These are phyloP conservation scores for Pythium oligandrum DNA, from an alignment of 352 stramenopile species.

Conservation along the genomic window DNA sequence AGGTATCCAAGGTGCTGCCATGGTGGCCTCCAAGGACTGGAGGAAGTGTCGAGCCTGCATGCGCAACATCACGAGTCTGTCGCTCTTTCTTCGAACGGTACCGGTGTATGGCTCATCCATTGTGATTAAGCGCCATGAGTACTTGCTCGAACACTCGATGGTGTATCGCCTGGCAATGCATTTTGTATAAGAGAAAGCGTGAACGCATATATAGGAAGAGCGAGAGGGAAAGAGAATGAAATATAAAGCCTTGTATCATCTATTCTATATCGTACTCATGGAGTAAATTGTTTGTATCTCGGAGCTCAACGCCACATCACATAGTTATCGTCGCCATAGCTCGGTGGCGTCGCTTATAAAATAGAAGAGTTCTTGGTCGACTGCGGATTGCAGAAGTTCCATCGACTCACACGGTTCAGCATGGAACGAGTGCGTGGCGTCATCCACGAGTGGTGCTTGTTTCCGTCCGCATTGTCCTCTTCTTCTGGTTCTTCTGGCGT, in stretches of 20 bases:
- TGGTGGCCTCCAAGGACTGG: constrained; percentile 61
- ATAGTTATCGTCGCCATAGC: no score
- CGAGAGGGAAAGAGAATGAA: no score
- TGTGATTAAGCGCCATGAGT: constrained; percentile 77
- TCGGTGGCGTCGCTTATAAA: constrained; percentile 5
- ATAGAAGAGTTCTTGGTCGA: constrained; percentile 20
- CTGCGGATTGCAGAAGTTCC: constrained; percentile 11
- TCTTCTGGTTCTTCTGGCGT: constrained; percentile 16
- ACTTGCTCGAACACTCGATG: constrained; percentile 71
- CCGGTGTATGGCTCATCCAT: constrained; percentile 59
- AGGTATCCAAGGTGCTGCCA: constrained; percentile 49
- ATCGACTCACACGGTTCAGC: constrained; percentile 19
- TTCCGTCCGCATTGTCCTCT: no score
- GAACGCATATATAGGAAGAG: background rate
- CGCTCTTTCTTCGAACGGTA: constrained; percentile 72
- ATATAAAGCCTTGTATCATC: no score
- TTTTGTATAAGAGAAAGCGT: constrained; percentile 41
- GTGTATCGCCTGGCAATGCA: constrained; percentile 78
- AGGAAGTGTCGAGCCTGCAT: constrained; percentile 67
- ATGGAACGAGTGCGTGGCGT: constrained; percentile 19
- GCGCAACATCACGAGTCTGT: constrained; percentile 78
- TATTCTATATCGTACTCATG: no score
- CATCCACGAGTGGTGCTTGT: constrained; percentile 1
- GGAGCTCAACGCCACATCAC: no score
- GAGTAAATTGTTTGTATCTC: no score